Base-by-base conservation (phyloP, 192 early-diverging fungal genomes). In the Backusella mclennaniae region DNA sequence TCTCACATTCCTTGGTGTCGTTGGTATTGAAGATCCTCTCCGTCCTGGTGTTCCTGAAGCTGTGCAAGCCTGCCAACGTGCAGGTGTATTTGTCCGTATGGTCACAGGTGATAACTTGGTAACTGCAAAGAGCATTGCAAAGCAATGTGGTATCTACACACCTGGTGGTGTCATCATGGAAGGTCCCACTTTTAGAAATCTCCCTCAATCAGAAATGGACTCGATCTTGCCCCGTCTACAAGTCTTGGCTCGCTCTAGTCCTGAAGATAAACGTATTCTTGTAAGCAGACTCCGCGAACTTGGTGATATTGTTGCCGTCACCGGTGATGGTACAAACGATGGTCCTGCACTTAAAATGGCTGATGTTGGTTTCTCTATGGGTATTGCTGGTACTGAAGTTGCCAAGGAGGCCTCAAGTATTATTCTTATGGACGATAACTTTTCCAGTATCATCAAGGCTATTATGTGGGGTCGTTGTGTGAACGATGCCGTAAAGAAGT, bases 291-390 rank as follows among this genome's bases (percentile, higher is more conserved):
- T 99, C 71, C 95, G 94, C 81, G 86, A 91, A 49, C 86, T 97
- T 66, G 95, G 95, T 39, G 96, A 99, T 80, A 94, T 97, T 49
- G 98, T 99, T 3, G 96, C 98, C 0, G 97, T 99, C 0, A 99
- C 97, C 36, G 98, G 98, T 49, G 98, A 99, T 86, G 98, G 98
- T 14, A 99, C 98, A 29, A 99, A 99, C 82, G 98, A 99, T 80
- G 98, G 94, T 1, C 93, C 93, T 14, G 98, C 98, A 17, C 84
- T 99, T 67, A 96, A 96, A 81, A 87, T 89, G 66, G 95, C 98
- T 63, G 96, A 99, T 79, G 96, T 99, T 38, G 98, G 98, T 11
- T 99, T 99, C 84, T 91, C 91, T 46, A 99, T 99, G 98, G 98
- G 98, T 29, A 99, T 99, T 84, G 93, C 98, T 2, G 98, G 98